Evolutionary conservation across 257 asterid genomes (phyloP), one percentile per base, ranked within the genome.

Genomic region (Lantana camara): DNA sequence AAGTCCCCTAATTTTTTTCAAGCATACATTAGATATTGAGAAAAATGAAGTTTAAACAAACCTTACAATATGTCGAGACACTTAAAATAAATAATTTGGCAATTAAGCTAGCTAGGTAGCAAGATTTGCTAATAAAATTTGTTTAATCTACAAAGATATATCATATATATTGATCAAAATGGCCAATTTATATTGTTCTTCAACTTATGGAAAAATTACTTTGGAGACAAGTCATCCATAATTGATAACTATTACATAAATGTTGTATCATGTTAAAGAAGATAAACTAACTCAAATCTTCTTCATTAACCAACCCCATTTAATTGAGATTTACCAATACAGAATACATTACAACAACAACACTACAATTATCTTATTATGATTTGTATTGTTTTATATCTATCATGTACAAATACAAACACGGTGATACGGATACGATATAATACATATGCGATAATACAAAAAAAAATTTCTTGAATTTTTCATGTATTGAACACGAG

Each of bases 221-320:
- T 75, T 35, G 19, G 21, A 21, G 14, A 42, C 20, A 76, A 62
- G 77, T n/a, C 57, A 69, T 24, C 29, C 50, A 27, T 61, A 19
- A 40, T 35, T 2, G 14, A 16, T 46, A 57, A 74, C n/a, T n/a
- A 73, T 73, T 45, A 64, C 4, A 27, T 27, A 27, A 27, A 20
- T 59, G 70, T 5, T 48, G 6, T 55, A 16, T 29, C 47, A 51
- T 77, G 63, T 46, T 17, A 48, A 60, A 65, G 62, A 22, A 23
- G 54, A 20, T 7, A 40, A 60, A 59, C 29, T 15, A 68, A 66
- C 78, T 77, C 76, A 59, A 68, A 35, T 47, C 64, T 46, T 46
- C 44, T 63, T 68, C 64, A 61, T 47, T 71, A 10, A 57, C n/a
- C 47, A 41, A 64, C 51, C 63, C 38, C 38, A 57, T 16, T 40